Percentiles rank a stretch among this genome's conserved stretches.
Conservation (phyloP, 768 basidiomycete genomes). For the Suillus weaverae region DNA sequence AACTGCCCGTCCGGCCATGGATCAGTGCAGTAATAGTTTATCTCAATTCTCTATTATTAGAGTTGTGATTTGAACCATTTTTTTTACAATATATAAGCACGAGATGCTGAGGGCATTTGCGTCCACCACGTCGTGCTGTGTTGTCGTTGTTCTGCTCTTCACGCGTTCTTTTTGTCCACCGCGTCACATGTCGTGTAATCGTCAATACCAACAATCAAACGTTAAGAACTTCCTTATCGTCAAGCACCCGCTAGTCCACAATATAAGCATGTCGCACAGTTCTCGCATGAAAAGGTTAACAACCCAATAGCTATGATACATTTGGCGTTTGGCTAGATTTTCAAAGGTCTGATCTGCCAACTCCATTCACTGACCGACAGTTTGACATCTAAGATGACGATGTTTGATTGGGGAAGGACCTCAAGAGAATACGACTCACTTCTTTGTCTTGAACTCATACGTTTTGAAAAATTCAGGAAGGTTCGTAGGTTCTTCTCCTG, state of each 20-base stretch:
- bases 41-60: background rate
- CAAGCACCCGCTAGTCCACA: background rate
- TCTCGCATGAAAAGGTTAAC: background rate
- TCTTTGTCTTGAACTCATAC: conserved; percentile 3
- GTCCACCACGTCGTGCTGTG: no score
- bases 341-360: background rate
- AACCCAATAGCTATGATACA: background rate
- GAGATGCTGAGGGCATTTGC: no score
- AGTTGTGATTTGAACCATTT: background rate
- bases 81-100: no score
- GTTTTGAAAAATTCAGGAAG: background rate
- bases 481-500: background rate
- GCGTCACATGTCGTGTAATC: background rate
- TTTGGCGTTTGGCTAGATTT: background rate
- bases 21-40: conserved; percentile 53
- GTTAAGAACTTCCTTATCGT: background rate
- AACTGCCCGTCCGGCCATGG: conserved; percentile 67
- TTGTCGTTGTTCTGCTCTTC: no score
- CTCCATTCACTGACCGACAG: background rate
- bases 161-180: no score
- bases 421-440: background rate
- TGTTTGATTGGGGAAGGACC: background rate
- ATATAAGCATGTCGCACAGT: background rate
- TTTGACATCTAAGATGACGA: background rate
- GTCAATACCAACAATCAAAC: background rate